Evolutionary conservation across 2,329 filamentous ascomycete genomes (phyloP), one percentile per base, ranked within the genome.

Genomic region (Calonectria leucothoes): DNA sequence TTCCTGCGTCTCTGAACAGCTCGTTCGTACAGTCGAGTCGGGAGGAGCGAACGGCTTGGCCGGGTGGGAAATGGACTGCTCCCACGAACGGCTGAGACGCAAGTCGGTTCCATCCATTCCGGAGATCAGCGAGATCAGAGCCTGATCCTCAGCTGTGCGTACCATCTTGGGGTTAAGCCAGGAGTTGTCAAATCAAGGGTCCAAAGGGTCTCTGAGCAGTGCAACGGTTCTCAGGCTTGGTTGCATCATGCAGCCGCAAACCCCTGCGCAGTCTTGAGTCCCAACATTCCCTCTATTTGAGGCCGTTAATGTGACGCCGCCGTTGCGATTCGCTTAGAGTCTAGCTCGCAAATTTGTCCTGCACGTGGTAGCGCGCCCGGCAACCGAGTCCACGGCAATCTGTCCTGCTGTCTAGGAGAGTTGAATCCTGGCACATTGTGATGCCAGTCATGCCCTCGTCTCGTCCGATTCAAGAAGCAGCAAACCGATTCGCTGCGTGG

Each of bases 71-170:
- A 23, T n/a, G 42, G 20, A 45, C 42, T 45, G 42, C 42, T 45
- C 42, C 42, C 42, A 11, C 20, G 20, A 23, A n/a, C 42, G 72
- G 48, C 31, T 55, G 69, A 33, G 42, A 73, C 76, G 75, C 73
- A 72, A 51, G 65, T 77, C 52, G 64, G 49, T 70, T 52, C 59
- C 35, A 42, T 69, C 45, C 45, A 61, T 72, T 72, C 67, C 55
- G 63, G 17, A 63, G 64, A 74, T 75, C 70, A 68, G 33, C 72
- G 27, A 42, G 74, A 66, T 67, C 76, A 69, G 75, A 39, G 37
- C 27, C 33, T 20, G 23, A 33, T 72, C 33, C 31, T 12, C 70
- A 29, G 25, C 31, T 25, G 15, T 67, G 67, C 25, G 63, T 29
- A 51, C 63, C 70, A 70, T 55, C 66, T 74, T 70, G 51, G 29